These are phyloP conservation scores for Aspergillus clavatus DNA, from an alignment of 2,329 filamentous ascomycete genomes.

Conservation along the genomic window DNA sequence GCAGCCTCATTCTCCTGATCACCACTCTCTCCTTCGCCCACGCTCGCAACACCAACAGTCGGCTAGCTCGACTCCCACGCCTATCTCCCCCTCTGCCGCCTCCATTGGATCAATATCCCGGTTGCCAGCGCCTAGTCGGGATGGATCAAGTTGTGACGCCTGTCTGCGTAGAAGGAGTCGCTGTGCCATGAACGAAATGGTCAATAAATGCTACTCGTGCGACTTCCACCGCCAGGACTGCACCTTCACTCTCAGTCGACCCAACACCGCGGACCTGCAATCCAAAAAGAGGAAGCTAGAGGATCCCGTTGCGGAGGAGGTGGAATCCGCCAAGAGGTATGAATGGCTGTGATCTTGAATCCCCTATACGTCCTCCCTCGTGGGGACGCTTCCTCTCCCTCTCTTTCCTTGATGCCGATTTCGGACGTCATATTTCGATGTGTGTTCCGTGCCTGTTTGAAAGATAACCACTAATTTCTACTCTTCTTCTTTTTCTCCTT, in stretches of 20 bases:
- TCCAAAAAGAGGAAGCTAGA: constrained; percentile 41
- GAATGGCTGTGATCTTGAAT: constrained; percentile 2
- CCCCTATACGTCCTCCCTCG: neutral
- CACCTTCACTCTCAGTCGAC: constrained; percentile 32
- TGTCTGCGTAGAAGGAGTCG: constrained; percentile 41
- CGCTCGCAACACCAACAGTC: constrained; percentile 21
- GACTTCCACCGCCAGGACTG: constrained; percentile 44
- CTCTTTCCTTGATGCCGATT: constrained; percentile 14
- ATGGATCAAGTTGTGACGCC: constrained; percentile 40
- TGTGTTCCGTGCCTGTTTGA: neutral
- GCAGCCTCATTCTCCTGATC: constrained; percentile 20
- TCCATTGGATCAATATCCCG: constrained; percentile 24
- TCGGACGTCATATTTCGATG: constrained; percentile 18
- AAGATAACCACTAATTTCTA: constrained; percentile 12
- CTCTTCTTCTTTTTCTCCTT: constrained; percentile 7
- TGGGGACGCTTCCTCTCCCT: too few relatives aligned
- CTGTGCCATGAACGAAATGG: constrained; percentile 42
- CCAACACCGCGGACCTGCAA: constrained; percentile 18
- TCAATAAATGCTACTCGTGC: constrained; percentile 43
- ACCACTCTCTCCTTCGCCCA: constrained; percentile 22
- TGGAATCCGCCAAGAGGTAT: constrained; percentile 36
- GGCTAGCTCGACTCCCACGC: constrained; percentile 16
- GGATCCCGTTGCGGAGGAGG: constrained; percentile 23
- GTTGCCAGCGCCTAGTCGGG: constrained; percentile 24
- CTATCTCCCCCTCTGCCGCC: constrained; percentile 12